Evolutionary conservation across 768 basidiomycete genomes (phyloP), one percentile per base, ranked within the genome.

Genomic region (Boletellus ananas): DNA sequence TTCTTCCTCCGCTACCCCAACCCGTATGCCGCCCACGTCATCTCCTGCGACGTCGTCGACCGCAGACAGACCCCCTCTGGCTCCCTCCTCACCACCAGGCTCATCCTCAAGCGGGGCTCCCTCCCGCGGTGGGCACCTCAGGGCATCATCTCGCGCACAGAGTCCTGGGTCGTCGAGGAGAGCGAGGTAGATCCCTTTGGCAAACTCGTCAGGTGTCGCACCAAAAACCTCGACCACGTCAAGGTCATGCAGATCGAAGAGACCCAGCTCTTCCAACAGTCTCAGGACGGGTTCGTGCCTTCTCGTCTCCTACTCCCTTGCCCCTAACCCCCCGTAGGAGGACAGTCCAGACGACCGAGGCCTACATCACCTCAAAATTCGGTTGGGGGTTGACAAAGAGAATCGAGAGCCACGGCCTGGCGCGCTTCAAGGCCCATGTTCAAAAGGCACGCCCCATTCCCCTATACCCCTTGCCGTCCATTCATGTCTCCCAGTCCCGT

Each of bases 1-100:
- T 96, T 88, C 76, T 94, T 94, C 66, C 75, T 96, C 51, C 87
- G 94, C 55, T 98, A 96, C 70, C 94, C 94, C 4, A 97, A 96
- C 66, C 93, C 94, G 43, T 92, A 91, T 62, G 90, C 94, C 6
- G 76, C 88, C 34, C 94, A 98, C 72, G 87, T 98, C 67, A 72
- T 94, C 58, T 94, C 94, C 4, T 94, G 92, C 77, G 94, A 97
- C 74, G 93, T 97, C 62, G 83, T 98, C 57, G 88, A 90, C 47
- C 88, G 94, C 57, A 76, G 72, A 17, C 74, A 88, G 57, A 84
- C 89, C 1, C 75, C 84, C 12, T 70, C 78, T 3, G 93, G 93
- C 35, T 79, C 86, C 14, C 77, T 97, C 17, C 68, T 84, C 49
- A 96, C 94, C 10, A 93, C 87, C 2, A 83, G 94, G 18, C 85